A percentile compares a stretch with the other conserved stretches of the same genome.
Conservation (phyloP, 2,329 filamentous ascomycete genomes). For the Tolypocladium cylindrosporum region DNA sequence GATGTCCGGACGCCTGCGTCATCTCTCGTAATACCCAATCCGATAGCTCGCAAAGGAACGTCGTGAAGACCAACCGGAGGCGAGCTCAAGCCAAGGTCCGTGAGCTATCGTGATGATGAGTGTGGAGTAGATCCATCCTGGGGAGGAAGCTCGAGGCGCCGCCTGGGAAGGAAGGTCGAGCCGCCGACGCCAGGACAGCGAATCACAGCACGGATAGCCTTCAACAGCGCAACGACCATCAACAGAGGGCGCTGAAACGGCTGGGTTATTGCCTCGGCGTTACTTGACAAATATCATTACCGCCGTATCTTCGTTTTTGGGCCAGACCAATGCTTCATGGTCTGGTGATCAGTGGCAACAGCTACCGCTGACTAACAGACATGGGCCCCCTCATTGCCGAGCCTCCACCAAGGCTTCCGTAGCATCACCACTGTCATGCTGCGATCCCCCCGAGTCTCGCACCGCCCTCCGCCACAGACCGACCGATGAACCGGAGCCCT, state of each 20-base stretch:
- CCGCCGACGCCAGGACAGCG: background rate
- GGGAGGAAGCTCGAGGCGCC: conserved; percentile 4
- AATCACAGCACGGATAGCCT: background rate
- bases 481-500: conserved; percentile 7
- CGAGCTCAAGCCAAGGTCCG: background rate
- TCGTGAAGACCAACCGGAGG: background rate
- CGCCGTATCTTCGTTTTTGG: no score
- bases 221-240: background rate
- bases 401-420: no score
- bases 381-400: no score
- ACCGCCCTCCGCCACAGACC: background rate
- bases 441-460: background rate
- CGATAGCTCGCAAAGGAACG: background rate
- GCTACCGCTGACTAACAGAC: background rate
- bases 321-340: no score
- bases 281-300: no score
- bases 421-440: no score
- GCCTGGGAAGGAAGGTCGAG: conserved; percentile 3
- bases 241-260: no score
- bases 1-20: background rate
- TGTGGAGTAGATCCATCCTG: background rate
- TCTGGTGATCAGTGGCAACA: no score
- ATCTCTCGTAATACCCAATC: background rate
- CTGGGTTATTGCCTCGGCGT: no score
- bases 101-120: background rate